These are phyloP conservation scores for Breviolum minutum DNA, from an alignment of 73 alveolate genomes.

Conservation along the genomic window DNA sequence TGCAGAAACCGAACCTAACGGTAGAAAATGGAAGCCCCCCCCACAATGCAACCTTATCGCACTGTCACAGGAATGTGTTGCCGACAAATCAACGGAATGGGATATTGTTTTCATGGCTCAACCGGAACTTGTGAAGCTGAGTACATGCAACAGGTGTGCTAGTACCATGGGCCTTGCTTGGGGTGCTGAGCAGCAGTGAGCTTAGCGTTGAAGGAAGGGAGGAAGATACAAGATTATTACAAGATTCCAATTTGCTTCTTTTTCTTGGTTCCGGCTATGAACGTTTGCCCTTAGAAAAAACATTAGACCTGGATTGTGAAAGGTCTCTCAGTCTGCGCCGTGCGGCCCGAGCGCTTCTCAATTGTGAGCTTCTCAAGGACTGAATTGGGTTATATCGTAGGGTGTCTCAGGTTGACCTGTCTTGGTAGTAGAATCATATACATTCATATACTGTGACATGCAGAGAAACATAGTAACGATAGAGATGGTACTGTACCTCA, in stretches of 20 bases:
- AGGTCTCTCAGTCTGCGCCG: conserved; percentile 83
- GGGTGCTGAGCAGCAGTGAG: conserved; percentile 64
- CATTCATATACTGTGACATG: too few relatives aligned
- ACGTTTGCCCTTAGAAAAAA: too few relatives aligned
- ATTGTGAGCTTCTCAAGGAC: conserved; percentile 86
- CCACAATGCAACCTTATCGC: neutral
- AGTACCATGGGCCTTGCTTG: conserved; percentile 64
- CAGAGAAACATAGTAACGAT: too few relatives aligned
- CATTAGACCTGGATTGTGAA: neutral
- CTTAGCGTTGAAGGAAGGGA: neutral
- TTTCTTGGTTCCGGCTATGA: neutral
- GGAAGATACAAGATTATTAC: neutral
- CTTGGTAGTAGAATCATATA: too few relatives aligned
- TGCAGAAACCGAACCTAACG: neutral
- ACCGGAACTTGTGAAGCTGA: neutral
- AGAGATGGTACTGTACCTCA: too few relatives aligned
- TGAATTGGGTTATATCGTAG: neutral
- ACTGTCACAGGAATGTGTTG: too few relatives aligned
- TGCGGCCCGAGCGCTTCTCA: conserved; percentile 51
- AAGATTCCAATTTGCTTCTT: too few relatives aligned
- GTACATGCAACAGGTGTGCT: conserved; percentile 22
- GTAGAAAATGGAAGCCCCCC: neutral
- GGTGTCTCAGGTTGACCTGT: too few relatives aligned
- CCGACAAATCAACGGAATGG: too few relatives aligned
- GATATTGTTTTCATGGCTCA: neutral